Base-by-base conservation (phyloP, 2,329 filamentous ascomycete genomes). In the Monilinia fructigena region DNA sequence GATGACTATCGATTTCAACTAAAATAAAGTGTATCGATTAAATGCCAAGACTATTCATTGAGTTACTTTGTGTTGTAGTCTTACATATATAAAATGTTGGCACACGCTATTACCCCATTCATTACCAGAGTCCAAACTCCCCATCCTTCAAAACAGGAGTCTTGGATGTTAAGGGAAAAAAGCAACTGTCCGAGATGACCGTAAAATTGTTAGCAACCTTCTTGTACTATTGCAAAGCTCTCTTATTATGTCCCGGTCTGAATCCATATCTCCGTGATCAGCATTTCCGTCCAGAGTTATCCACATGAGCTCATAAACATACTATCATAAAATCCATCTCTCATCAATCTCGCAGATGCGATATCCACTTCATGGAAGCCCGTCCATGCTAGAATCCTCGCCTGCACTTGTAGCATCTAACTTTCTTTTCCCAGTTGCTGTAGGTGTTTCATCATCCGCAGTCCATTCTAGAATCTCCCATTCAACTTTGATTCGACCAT, bases 391-490 rank as follows among this genome's bases (percentile, higher is more conserved):
- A 50, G 53, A 35, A 67, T 67, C 66, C 23, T 69, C 59, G 55
- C 28, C 31, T 20, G 50, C 53, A 31, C 53, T 35, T 4, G 40
- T 38, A 47, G 64, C 53, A 47, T 56, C 62, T 8, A 66, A 38
- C 54, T 67, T 67, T 60, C 63, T 64, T 78, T 88, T 87, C 59
- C 77, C 79, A 23, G 78, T 77, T 63, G 76, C 76, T 42, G 75
- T 18, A 70, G 69, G 74, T 74, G 18, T 78, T 79, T 79, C 81
- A 63, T 80, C 81, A 68, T 80, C 81, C 67, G 77, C 79, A 56
- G 81, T 84, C 82, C 85, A 93, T 78, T 97, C 93, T 50, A 89
- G 82, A 70, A 97, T 83, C 78, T 96, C 92, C 91, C 92, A 96
- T 74, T 95, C 89, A 14, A 95, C 83, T 55, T 81, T 85, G 48